These are phyloP conservation scores for Pseudogymnoascus sp. DNA, from an alignment of 2,329 filamentous ascomycete genomes.

Conservation along the genomic window DNA sequence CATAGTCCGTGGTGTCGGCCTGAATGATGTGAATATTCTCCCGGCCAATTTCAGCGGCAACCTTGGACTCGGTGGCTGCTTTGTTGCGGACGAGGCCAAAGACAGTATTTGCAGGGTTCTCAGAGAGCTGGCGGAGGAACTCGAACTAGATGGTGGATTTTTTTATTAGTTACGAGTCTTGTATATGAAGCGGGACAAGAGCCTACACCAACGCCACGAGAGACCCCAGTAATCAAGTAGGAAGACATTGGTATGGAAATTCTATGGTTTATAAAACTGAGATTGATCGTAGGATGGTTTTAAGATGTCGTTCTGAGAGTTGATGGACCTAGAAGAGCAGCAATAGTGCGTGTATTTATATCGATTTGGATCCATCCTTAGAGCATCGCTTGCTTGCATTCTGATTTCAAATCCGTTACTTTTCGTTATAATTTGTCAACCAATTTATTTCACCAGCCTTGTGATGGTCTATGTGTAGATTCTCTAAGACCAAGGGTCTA, in stretches of 20 bases:
- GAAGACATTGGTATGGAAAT: conserved; percentile 19
- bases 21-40: conserved; percentile 17
- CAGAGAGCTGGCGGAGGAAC: conserved; percentile 39
- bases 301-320: conserved; percentile 14
- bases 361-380: conserved; percentile 11
- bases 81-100: conserved; percentile 43
- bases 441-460: neutral
- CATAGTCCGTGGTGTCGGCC: conserved; percentile 14
- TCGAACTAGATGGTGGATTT: conserved; percentile 33
- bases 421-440: conserved; percentile 6
- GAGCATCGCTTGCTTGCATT: conserved; percentile 13
- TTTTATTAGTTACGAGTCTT: conserved; percentile 13
- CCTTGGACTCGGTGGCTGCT: conserved; percentile 34
- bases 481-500: conserved; percentile 10
- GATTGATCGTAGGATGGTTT: conserved; percentile 13
- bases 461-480: conserved; percentile 7
- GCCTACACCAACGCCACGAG: conserved; percentile 22
- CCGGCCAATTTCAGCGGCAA: conserved; percentile 32
- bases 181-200: conserved; percentile 11
- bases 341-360: conserved; percentile 13
- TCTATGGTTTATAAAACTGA: conserved; percentile 11
- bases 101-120: conserved; percentile 34
- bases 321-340: conserved; percentile 10
- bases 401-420: conserved; percentile 14
- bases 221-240: conserved; percentile 22